Base-by-base conservation (phyloP, 2,329 filamentous ascomycete species). In the Penicillium sp. region DNA sequence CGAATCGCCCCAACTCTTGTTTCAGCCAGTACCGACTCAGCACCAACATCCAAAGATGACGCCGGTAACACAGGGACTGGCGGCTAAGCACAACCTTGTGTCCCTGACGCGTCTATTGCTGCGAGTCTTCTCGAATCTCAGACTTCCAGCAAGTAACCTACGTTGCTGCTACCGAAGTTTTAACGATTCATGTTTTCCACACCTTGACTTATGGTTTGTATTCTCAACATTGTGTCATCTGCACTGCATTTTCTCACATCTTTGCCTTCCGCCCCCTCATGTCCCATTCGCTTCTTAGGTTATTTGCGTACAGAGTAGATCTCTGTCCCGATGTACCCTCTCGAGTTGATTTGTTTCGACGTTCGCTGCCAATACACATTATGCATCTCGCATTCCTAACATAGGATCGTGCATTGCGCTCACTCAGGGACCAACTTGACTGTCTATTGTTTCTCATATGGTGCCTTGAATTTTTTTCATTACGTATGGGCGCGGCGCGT, bases 1-100 rank as follows among this genome's bases (percentile, higher is more conserved):
- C 81, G 88, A 48, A 86, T 91, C 65, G 88, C 88, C 4, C 89
- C 88, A 4, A 90, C 87, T 1, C 79, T 81, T 1, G 79, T 90
- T n/a, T 74, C 73, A 16, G 57, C 65, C 7, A 60, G 64, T 26
- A 67, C 59, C 16, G 59, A 64, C 47, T 16, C 57, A 22, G 29
- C 61, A 9, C 58, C 65, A 8, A 24, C 52, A 19, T 56, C 62
- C 1, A 62, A 63, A 41, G 56, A 63, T 6, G 19, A 39, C 5
- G 56, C 35, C 35, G 29, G 44, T 13, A 55, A 59, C 9, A 21
- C 54, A 11, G 33, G 39, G 9, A 22, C 27, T 39, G 31, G 49
- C 14, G 16, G 19, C 47, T 58, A 44, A 50, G 27, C n/a, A 10
- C 11, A 24, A 9, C 24, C 19, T 8, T 19, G 3, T 14, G 14